Percentiles rank a stretch among this genome's conserved stretches.
These are phyloP conservation scores for Excoecaria cochinchinensis DNA, from an alignment of 345 rosid genomes.

Conservation along the genomic window DNA sequence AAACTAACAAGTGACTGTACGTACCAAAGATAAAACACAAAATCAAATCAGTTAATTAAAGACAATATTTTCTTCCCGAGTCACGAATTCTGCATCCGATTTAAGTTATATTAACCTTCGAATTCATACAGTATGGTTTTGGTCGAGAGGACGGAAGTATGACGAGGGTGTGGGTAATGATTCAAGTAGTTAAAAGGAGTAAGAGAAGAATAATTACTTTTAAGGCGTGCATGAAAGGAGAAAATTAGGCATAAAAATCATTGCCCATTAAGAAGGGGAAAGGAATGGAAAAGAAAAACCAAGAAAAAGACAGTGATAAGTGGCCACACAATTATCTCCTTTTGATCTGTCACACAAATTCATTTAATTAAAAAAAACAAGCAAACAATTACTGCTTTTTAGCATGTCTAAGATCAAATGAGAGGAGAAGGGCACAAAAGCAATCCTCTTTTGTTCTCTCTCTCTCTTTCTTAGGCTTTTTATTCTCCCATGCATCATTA, in stretches of 20 bases:
- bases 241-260: background rate
- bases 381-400: background rate
- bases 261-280: background rate
- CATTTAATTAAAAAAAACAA: background rate
- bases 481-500: background rate
- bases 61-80: no score
- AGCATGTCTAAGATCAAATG: background rate
- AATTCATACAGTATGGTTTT: no score
- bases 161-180: no score
- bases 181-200: no score
- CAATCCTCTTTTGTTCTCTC: background rate
- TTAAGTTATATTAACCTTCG: no score
- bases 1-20: no score
- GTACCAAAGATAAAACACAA: no score
- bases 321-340: background rate
- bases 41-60: no score
- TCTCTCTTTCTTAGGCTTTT: background rate
- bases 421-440: no score
- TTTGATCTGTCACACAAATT: background rate
- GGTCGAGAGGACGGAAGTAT: no score
- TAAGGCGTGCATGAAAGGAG: conserved; percentile 7
- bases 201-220: background rate
- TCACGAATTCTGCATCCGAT: no score
- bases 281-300: background rate
- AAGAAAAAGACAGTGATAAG: background rate